Percentiles rank a stretch among this genome's conserved stretches.
These are phyloP conservation scores for Colletotrichum chlorophyti DNA, from an alignment of 2,329 filamentous ascomycete species.

Conservation along the genomic window DNA sequence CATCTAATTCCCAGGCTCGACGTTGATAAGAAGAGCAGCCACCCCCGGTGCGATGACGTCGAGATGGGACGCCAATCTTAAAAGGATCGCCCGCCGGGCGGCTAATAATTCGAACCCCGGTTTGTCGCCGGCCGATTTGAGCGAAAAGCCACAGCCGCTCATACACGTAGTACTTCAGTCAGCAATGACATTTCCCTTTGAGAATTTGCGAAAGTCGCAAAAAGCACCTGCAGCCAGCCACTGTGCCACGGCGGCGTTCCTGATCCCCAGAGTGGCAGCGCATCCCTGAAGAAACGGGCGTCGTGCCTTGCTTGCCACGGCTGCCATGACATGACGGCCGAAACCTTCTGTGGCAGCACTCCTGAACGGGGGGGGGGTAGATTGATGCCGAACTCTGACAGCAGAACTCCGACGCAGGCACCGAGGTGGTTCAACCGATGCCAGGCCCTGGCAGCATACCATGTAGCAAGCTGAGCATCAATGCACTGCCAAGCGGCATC, in stretches of 20 bases:
- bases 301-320: conserved; percentile 1
- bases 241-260: conserved; percentile 8
- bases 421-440: no score
- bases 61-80: conserved; percentile 26
- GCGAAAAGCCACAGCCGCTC: background rate
- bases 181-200: no score
- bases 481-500: no score
- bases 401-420: no score
- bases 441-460: no score
- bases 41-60: conserved; percentile 19
- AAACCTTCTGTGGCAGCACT: conserved; percentile 9
- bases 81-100: conserved; percentile 10
- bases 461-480: no score
- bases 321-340: conserved; percentile 20
- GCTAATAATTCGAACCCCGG: conserved; percentile 10
- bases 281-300: conserved; percentile 1
- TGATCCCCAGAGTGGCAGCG: conserved; percentile 1
- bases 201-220: conserved; percentile 1
- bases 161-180: no score
- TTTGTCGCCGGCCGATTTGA: background rate
- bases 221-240: background rate
- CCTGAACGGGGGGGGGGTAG: no score
- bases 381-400: background rate
- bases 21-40: conserved; percentile 1
- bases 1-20: conserved; percentile 6